Evolutionary conservation across 495 filamentous ascomycete species (phyloP), one percentile per base, ranked within the genome.

Genomic region (Daldinia caldariorum): DNA sequence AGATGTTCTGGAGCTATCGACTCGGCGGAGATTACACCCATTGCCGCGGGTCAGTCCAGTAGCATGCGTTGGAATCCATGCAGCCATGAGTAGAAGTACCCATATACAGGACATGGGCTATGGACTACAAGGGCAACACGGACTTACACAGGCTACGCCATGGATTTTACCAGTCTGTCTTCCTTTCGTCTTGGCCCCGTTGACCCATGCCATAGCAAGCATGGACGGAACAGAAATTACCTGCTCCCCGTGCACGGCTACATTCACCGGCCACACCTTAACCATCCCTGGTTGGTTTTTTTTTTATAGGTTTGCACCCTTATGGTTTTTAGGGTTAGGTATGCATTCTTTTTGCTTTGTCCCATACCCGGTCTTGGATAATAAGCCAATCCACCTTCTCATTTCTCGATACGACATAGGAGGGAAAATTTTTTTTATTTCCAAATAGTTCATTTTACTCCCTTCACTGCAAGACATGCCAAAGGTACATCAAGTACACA

Each of bases 291-390:
- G 58, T 63, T 18, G 45, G 55, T 61, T 69, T 26, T 60, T 61
- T 69, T 73, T 73, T 78, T 77, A 74, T 76, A 78, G 76, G 79
- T 77, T 34, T 43, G 59, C 73, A 68, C 74, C 76, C 79, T 37
- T 54, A 67, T 69, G 26, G 26, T 26, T 26, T 26, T 67, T 67
- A 55, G 49, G 71, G 64, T n/a, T n/a, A n/a, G n/a, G n/a, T 71
- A 63, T 69, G 60, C 67, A 66, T 72, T 58, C 62, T 64, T 73
- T 69, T 74, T 47, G 43, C 18, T 71, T 70, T 66, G 55, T 69
- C 61, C 61, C 57, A 61, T 50, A 66, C 62, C 53, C 58, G 45
- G 37, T 45, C 32, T 35, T 60, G 69, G 59, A 59, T 53, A 71
- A 63, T 47, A 47, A 59, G 58, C 69, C 63, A 63, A 71, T 61